A percentile compares a stretch with the other conserved stretches of the same genome.
Conservation (phyloP, 2,329 filamentous ascomycete genomes). For the Aspergillus pseudoglaucus region DNA sequence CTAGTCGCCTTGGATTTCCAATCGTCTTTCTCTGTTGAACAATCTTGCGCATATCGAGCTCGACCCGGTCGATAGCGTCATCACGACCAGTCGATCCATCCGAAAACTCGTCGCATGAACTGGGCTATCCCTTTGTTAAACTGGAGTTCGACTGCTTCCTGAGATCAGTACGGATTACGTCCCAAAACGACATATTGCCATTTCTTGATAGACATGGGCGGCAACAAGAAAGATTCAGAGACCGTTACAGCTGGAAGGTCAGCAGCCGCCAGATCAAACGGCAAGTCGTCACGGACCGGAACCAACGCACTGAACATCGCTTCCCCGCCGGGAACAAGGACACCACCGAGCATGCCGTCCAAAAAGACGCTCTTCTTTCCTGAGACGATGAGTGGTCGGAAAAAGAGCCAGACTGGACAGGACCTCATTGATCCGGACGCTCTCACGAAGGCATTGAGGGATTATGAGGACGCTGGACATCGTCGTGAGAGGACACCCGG, state of each 20-base stretch:
- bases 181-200: not conserved
- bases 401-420: constrained; percentile 28
- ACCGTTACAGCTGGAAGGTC: constrained; percentile 13
- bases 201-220: constrained; percentile 14
- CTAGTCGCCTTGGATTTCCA: too few relatives aligned
- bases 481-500: constrained; percentile 56
- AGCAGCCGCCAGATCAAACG: constrained; percentile 11
- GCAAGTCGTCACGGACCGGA: constrained; percentile 15
- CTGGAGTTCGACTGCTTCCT: constrained; percentile 13
- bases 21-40: too few relatives aligned
- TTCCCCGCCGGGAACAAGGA: constrained; percentile 54
- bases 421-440: constrained; percentile 55
- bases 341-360: constrained; percentile 49
- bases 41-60: too few relatives aligned
- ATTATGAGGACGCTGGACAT: constrained; percentile 55
- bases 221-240: constrained; percentile 13
- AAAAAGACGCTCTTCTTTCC: constrained; percentile 41
- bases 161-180: not conserved
- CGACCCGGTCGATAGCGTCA: not conserved
- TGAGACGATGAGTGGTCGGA: constrained; percentile 19
- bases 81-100: not conserved
- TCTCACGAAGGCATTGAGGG: constrained; percentile 55
- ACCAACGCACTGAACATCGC: constrained; percentile 26
- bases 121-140: constrained; percentile 4
- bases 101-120: constrained; percentile 18